A percentile compares a stretch with the other conserved stretches of the same genome.
These are phyloP conservation scores for Moricandia moricandioides DNA, from an alignment of 345 rosid genomes.

Conservation along the genomic window DNA sequence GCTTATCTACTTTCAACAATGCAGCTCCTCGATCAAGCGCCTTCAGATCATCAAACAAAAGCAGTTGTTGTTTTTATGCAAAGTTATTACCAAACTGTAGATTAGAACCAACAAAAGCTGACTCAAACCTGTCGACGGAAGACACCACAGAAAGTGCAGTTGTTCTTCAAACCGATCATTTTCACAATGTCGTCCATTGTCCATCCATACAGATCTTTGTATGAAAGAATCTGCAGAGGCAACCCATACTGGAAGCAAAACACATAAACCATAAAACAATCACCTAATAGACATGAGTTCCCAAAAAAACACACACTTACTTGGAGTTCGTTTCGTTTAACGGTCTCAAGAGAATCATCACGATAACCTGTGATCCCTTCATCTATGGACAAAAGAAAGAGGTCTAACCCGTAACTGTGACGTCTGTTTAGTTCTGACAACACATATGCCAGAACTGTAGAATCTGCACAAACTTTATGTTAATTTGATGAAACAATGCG, in stretches of 20 bases:
- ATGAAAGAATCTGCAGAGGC: conserved; percentile 83
- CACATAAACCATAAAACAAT: background rate
- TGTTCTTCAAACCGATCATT: conserved; percentile 91
- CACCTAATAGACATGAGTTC: background rate
- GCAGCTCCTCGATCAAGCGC: conserved; percentile 98
- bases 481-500: background rate
- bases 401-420: conserved; percentile 68
- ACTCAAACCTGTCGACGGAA: conserved; percentile 80
- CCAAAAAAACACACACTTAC: conserved; percentile 27
- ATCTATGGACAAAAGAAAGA: conserved; percentile 83
- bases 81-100: background rate
- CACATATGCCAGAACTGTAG: conserved; percentile 82
- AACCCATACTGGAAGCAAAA: conserved; percentile 62
- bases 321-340: conserved; percentile 88
- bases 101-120: background rate
- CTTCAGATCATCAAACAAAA: conserved; percentile 37
- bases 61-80: background rate
- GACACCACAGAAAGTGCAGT: conserved; percentile 95
- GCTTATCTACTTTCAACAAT: conserved; percentile 77
- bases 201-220: conserved; percentile 98
- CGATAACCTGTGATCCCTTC: conserved; percentile 94
- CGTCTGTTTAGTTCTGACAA: conserved; percentile 73
- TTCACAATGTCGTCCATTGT: conserved; percentile 98
- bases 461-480: conserved; percentile 50
- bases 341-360: conserved; percentile 92